Percentiles rank a stretch among this genome's conserved stretches.
These are phyloP conservation scores for Cyclotella baltica DNA, from an alignment of 108 stramenopile genomes.

Conservation along the genomic window DNA sequence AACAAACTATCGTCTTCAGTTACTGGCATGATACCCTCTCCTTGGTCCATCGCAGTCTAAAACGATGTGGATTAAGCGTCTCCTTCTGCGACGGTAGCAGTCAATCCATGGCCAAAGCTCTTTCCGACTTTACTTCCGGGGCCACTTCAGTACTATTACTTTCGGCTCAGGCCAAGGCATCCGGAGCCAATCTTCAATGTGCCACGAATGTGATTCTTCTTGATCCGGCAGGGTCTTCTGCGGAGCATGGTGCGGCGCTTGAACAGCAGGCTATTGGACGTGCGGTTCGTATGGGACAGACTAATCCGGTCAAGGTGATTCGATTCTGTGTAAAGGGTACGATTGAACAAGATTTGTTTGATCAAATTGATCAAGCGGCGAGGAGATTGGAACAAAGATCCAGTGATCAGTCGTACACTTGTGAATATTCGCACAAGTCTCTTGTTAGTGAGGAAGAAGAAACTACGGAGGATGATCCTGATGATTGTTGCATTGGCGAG, in stretches of 20 bases:
- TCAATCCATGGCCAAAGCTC: conserved; percentile 26
- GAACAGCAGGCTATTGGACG: conserved; percentile 45
- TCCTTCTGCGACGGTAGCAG: conserved; percentile 41
- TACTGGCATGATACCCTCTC: conserved; percentile 46
- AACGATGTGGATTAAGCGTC: conserved; percentile 20
- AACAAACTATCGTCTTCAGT: conserved; percentile 35
- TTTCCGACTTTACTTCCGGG: conserved; percentile 31
- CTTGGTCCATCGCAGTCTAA: conserved; percentile 28
- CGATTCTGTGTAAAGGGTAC: conserved; percentile 41
- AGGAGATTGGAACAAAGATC: conserved; percentile 3
- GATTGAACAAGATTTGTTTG: conserved; percentile 30
- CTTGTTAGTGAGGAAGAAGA: conserved; percentile 1
- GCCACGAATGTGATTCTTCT: conserved; percentile 36
- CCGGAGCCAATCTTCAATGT: conserved; percentile 43
- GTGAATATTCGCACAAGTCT: conserved; percentile 40
- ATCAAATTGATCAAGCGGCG: conserved; percentile 28
- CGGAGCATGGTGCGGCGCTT: conserved; percentile 38
- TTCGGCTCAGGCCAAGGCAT: conserved; percentile 46
- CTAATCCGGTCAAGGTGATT: conserved; percentile 27
- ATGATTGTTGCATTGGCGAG: conserved; percentile 30
- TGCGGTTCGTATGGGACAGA: conserved; percentile 45
- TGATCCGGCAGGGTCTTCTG: conserved; percentile 32
- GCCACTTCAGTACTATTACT: conserved; percentile 24
- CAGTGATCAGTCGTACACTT: conserved; percentile 33
- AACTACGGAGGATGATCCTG: not conserved